Percentiles rank a stretch among this genome's conserved stretches.
phyloP scores from a whole-genome alignment of 2,329 filamentous ascomycete species.

The Knoxdaviesia capensis region DNA sequence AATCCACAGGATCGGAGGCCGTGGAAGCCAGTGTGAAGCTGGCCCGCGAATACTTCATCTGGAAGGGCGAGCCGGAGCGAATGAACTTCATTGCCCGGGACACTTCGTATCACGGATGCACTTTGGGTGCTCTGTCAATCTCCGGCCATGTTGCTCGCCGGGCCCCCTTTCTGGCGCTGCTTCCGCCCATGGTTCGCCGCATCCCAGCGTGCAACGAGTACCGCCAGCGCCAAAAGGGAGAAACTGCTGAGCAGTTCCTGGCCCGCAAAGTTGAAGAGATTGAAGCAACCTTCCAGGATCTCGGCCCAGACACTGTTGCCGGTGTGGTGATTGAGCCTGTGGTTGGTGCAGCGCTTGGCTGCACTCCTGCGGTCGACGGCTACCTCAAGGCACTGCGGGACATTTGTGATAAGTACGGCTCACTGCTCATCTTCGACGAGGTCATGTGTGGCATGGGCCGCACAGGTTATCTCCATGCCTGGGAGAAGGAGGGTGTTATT shows the following conservation, averaged over 20 bases:
- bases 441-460: constrained; percentile 51
- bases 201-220: constrained; percentile 51
- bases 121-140: constrained; percentile 41
- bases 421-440: constrained; percentile 61
- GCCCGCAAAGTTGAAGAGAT: constrained; percentile 40
- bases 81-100: constrained; percentile 19
- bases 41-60: constrained; percentile 25
- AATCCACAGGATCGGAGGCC: constrained; percentile 27
- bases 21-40: constrained; percentile 28
- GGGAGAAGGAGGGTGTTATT: constrained; percentile 34
- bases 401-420: constrained; percentile 51
- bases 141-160: constrained; percentile 42
- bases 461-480: constrained; percentile 38
- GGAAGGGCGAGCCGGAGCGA: constrained; percentile 15
- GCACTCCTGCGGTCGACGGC: constrained; percentile 41
- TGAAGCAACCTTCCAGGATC: constrained; percentile 40
- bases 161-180: constrained; percentile 39
- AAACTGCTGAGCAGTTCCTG: constrained; percentile 40
- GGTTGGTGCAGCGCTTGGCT: constrained; percentile 49
- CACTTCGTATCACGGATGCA: constrained; percentile 27
- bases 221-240: constrained; percentile 26
- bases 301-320: constrained; percentile 46
- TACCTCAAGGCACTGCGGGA: constrained; percentile 49
- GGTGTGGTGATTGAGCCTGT: constrained; percentile 58
- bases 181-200: constrained; percentile 31